Base-by-base conservation (phyloP, 1,139 yeast species). In the Pneumocystis canis region DNA sequence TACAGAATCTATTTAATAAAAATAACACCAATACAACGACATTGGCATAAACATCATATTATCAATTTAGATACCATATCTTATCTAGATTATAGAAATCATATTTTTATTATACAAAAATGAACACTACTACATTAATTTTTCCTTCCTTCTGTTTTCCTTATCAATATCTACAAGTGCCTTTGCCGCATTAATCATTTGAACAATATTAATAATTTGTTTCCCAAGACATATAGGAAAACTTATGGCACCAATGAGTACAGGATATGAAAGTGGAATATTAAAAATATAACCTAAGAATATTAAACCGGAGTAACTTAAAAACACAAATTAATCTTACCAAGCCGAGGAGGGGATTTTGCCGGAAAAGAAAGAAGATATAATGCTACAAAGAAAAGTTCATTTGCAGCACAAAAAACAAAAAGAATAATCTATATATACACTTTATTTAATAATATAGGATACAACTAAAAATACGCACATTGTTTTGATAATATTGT, bases 151-250 rank as follows among this genome's bases (percentile, higher is more conserved):
- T 47, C 71, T 78, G 57, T 82, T 86, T 63, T 80, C 82, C 20
- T 92, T 94, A 73, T 94, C 98, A 67, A 82, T 73, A 67, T 80
- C 83, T 7, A 97, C 97, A 71, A 94, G 79, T 64, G 83, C 80
- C 60, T 86, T 75, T 11, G 95, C 89, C 28, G 98, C 99, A 69
- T 87, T 83, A 67, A 82, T 80, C 80, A 94, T 77, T 75, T 94
- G 99, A 67, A 94, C 83, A 39, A 88, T 84, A 71, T 94, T 94
- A 68, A 95, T 87, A 67, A 86, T 76, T 77, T 94, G 98, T 76
- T 94, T 94, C 76, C 89, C 89, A 30, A 83, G 74, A 89, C 96
- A 92, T 64, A 90, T 80, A 54, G 98, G 98, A 66, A 87, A 80
- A 68, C 92, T 84, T 60, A 84, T 68, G 69, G 81, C 77, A 25